Percentiles rank a stretch among this genome's conserved stretches.
These are phyloP conservation scores for Colletotrichum sp. DNA, from an alignment of 2,329 filamentous ascomycete genomes.

Conservation along the genomic window DNA sequence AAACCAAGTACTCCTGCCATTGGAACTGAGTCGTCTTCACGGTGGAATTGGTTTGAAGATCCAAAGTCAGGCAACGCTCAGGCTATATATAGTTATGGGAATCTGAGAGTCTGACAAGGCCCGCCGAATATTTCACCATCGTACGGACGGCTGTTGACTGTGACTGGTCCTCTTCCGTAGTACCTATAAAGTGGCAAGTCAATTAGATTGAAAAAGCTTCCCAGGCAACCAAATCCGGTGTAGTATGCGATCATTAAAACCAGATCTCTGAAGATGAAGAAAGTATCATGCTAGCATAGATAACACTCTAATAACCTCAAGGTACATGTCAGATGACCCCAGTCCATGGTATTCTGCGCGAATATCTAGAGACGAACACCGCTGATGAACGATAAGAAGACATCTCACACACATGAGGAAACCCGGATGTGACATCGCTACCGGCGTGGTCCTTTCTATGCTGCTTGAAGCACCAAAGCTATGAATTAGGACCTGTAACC, in stretches of 20 bases:
- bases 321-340: too few species aligned
- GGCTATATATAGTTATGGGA: background rate
- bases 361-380: background rate
- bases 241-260: too few species aligned
- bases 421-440: too few species aligned
- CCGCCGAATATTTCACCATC: accelerated
- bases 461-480: too few species aligned
- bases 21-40: background rate
- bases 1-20: background rate
- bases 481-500: too few species aligned
- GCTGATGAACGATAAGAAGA: accelerated
- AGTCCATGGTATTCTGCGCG: accelerated
- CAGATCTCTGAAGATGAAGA: background rate
- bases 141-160: background rate
- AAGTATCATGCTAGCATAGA: background rate
- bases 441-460: too few species aligned
- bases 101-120: background rate
- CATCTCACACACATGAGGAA: accelerated
- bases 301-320: too few species aligned
- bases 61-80: accelerated
- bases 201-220: background rate
- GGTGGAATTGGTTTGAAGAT: background rate
- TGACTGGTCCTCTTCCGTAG: accelerated
- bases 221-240: accelerated
- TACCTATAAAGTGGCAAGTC: accelerated